phyloP scores from a whole-genome alignment of 768 basidiomycete genomes.

The Amanita pallidorosea region DNA sequence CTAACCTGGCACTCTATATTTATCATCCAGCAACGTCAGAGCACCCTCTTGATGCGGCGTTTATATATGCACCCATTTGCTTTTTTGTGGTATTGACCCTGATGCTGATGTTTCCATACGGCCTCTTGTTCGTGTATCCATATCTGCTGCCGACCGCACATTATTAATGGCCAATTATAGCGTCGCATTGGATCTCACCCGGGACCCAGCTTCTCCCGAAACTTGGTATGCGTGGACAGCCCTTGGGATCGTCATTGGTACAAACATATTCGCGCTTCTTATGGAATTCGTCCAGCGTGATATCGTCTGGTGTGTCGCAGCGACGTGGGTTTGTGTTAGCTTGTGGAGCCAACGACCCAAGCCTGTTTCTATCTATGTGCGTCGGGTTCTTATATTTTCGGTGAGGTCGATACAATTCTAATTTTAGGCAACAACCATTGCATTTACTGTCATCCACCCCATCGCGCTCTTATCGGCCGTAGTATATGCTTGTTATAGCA shows the following conservation, averaged over 20 bases:
- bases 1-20: constrained; percentile 66
- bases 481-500: not conserved
- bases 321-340: constrained; percentile 63
- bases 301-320: constrained; percentile 65
- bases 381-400: constrained; percentile 16
- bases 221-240: constrained; percentile 63
- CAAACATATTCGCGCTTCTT: constrained; percentile 48
- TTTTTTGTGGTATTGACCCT: constrained; percentile 52
- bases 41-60: constrained; percentile 64
- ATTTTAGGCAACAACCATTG: constrained; percentile 42
- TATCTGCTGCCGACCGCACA: not conserved
- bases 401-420: not conserved
- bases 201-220: constrained; percentile 35
- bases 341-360: constrained; percentile 55
- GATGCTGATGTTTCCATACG: constrained; percentile 44
- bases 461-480: constrained; percentile 31
- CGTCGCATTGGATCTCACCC: constrained; percentile 58
- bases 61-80: constrained; percentile 83
- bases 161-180: constrained; percentile 19
- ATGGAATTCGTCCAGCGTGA: constrained; percentile 51
- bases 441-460: constrained; percentile 61
- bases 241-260: constrained; percentile 53
- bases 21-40: constrained; percentile 53
- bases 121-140: constrained; percentile 38
- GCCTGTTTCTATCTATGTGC: constrained; percentile 51